These are phyloP conservation scores for Hordeum pubiflorum DNA, from an alignment of 202 grass and related monocot species.

Conservation along the genomic window DNA sequence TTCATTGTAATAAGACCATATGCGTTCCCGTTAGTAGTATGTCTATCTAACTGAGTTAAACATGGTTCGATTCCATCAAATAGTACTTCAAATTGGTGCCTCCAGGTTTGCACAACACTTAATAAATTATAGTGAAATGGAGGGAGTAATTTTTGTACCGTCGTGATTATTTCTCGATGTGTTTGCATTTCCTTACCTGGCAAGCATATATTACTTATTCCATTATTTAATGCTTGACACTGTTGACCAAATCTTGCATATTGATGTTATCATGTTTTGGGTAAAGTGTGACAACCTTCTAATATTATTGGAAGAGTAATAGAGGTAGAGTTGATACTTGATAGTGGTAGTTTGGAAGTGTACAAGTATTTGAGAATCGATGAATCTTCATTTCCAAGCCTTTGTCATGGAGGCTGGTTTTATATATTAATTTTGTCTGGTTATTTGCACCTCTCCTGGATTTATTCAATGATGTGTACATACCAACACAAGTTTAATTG, in stretches of 20 bases:
- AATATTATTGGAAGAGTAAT: not conserved
- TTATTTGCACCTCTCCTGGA: not conserved
- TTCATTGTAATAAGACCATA: not conserved
- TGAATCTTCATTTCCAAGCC: conserved; percentile 11
- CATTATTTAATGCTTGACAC: not conserved
- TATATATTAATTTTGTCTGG: not conserved
- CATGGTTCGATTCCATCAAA: not conserved
- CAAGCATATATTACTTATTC: conserved; percentile 24
- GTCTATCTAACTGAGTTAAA: not conserved
- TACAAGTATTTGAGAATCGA: not conserved
- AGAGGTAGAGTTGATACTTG: conserved; percentile 9
- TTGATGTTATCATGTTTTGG: not conserved
- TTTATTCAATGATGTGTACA: conserved; percentile 17
- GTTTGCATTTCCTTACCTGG: not conserved
- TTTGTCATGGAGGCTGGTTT: not conserved
- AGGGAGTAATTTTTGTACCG: not conserved
- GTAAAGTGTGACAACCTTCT: conserved; percentile 2
- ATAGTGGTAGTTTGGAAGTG: conserved; percentile 7
- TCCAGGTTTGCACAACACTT: not conserved
- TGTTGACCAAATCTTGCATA: not conserved
- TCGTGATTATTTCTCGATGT: not conserved
- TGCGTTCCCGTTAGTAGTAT: not conserved
- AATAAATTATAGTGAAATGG: not conserved
- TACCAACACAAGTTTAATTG: conserved; percentile 20
- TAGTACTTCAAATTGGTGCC: not conserved